Base-by-base conservation (phyloP, 2,329 filamentous ascomycete genomes). In the Teratosphaeria destructans region DNA sequence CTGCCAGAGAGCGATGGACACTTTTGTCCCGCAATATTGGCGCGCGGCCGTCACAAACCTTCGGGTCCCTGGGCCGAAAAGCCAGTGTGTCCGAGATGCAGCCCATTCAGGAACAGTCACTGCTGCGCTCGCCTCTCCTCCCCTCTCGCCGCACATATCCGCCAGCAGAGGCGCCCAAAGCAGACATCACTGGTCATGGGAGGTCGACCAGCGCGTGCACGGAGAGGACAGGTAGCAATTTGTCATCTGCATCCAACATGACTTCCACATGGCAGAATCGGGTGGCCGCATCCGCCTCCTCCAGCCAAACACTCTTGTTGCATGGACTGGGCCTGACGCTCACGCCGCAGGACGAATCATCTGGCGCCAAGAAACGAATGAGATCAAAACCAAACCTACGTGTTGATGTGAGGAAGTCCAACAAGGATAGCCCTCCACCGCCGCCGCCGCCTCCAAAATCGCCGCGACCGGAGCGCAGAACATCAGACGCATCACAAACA, bases 391-490 rank as follows among this genome's bases (percentile, higher is more conserved):
- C 57, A n/a, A 59, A 55, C 32, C 27, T 59, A 5, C 23, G 54
- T 16, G 12, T 60, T 14, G 39, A 58, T 32, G 14, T 57, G 10
- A 26, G 32, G 32, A 37, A 27, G 11, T 52, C 27, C 10, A 39
- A 61, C 14, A 16, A 43, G 29, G 19, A 27, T 23, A 54, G 55
- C 16, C 54, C 63, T 34, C 64, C 63, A 29, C 61, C 63, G 37
- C 64, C 63, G 32, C 61, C 63, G 27, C 64, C 64, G 23, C 66
- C 66, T 57, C 61, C 63, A 16, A 67, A 66, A 54, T 65, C 66
- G 19, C 62, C 66, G 29, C 57, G 61, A 53, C 62, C 49, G 34
- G 56, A 37, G 8, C 53, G 37, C 10, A 35, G 32, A 29, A n/a
- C 59, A 11, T 59, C 61, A 2, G 49, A 58, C 47, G 57, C 59